phyloP scores from a whole-genome alignment of 2,329 filamentous ascomycete species.

The Fusarium beomiforme region DNA sequence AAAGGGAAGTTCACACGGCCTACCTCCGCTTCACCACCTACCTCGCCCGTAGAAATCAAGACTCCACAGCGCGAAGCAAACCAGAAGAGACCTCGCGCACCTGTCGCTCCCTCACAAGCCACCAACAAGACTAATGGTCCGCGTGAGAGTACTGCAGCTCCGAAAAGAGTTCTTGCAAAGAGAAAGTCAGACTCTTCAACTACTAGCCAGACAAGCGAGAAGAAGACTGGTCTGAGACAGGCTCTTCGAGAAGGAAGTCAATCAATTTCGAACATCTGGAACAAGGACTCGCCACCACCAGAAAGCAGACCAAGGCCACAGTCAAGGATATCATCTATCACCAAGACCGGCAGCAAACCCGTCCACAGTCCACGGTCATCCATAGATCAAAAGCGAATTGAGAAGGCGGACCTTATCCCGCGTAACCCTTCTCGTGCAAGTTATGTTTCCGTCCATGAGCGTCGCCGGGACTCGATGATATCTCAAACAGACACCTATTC shows the following conservation, averaged over 20 bases:
- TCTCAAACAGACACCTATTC: constrained; percentile 67
- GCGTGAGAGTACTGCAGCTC: constrained; percentile 16
- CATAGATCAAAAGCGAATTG: constrained; percentile 7
- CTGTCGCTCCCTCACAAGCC: constrained; percentile 14
- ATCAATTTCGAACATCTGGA: constrained; percentile 59
- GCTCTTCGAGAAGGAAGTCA: constrained; percentile 62
- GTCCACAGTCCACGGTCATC: constrained; percentile 2
- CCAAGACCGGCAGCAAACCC: constrained; percentile 20
- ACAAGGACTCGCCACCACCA: constrained; percentile 54
- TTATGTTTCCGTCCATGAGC: constrained; percentile 62
- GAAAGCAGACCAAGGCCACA: constrained; percentile 41
- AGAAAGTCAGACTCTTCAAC: constrained; percentile 32
- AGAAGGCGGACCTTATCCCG: constrained; percentile 45
- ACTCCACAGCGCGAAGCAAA: constrained; percentile 35
- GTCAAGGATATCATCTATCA: constrained; percentile 33
- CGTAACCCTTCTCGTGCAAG: constrained; percentile 58
- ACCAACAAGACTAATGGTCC: constrained; percentile 46
- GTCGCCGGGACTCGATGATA: constrained; percentile 62
- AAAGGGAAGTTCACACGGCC: constrained; percentile 16
- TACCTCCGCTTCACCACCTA: constrained; percentile 18
- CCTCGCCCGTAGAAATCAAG: constrained; percentile 12
- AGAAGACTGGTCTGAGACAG: constrained; percentile 59
- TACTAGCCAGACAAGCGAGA: constrained; percentile 48
- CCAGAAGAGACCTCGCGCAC: constrained; percentile 38
- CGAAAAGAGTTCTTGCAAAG: constrained; percentile 34